Base-by-base conservation (phyloP, 1,139 yeast species). In the Lizanozyma gosingica region DNA sequence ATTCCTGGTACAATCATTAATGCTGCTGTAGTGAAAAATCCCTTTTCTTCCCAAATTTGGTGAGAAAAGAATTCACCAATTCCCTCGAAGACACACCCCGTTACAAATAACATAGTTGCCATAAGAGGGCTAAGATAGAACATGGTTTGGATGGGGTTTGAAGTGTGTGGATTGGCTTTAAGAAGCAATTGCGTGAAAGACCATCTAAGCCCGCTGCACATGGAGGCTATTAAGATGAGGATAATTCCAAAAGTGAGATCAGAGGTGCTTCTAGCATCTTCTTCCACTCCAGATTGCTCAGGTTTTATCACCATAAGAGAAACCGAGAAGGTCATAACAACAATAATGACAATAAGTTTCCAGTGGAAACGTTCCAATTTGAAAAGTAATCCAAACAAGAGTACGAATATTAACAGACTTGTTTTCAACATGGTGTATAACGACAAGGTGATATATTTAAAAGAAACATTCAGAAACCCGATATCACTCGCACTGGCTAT, bases 401-500 rank as follows among this genome's bases (percentile, higher is more conserved):
- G 66, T 32, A 92, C 97, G 68, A 92, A 92, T 34, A 88, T 84
- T 40, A 90, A 71, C 18, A 92, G 78, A 4, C 90, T 80, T 1
- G 95, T 83, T 56, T 88, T 92, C 49, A 88, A 78, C 85, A 86
- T 88, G n/a, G 97, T 90, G 61, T 90, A 92, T 41, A 90, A 75
- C 18, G 92, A 80, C 46, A 92, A 70, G 2, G 95, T 78, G 38
- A 92, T 84, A 56, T 75, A 80, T 47, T 81, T 72, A 52, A 90
- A 76, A 33, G 96, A 83, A 32, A 83, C 78, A 58, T 92, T 92
- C 32, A 95, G 92, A 49, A 88, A 71, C 2, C 98, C 98, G 50
- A 92, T 88, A 60, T 92, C 98, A 14, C 95, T 94, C 3, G 95
- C 87, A 2, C 92, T 79, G 0, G 96, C 94, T 14, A 85, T 45